These are phyloP conservation scores for Calonectria montana DNA, from an alignment of 2,329 filamentous ascomycete species.

Conservation along the genomic window DNA sequence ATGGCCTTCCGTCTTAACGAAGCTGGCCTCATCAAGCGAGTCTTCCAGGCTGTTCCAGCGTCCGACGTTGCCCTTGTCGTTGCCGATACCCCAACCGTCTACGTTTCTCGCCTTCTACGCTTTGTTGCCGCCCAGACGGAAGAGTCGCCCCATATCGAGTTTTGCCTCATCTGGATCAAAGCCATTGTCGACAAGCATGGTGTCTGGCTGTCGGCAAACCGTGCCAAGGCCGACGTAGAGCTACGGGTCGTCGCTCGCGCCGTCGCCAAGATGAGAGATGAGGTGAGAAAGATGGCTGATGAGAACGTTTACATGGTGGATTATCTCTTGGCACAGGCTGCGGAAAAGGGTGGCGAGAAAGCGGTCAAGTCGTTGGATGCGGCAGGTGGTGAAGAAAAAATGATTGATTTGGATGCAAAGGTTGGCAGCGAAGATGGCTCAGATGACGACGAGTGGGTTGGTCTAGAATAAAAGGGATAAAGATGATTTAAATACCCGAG, in stretches of 20 bases:
- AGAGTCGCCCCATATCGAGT: constrained; percentile 92
- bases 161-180: constrained; percentile 94
- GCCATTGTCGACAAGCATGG: constrained; percentile 85
- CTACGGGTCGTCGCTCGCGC: constrained; percentile 85
- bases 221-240: constrained; percentile 84
- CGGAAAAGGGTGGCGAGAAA: constrained; percentile 41
- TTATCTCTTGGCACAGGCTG: constrained; percentile 73
- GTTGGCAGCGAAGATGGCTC: constrained; percentile 50
- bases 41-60: constrained; percentile 86
- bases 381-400: constrained; percentile 41
- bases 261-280: constrained; percentile 81
- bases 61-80: constrained; percentile 82
- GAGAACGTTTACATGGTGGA: constrained; percentile 92
- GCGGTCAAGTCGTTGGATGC: constrained; percentile 35
- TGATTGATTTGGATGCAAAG: constrained; percentile 48
- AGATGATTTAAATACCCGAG: constrained; percentile 40
- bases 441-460: constrained; percentile 60
- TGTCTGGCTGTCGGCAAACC: constrained; percentile 83
- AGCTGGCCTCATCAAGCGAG: constrained; percentile 80
- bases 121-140: constrained; percentile 92
- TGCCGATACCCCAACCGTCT: constrained; percentile 82
- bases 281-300: constrained; percentile 85
- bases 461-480: constrained; percentile 55
- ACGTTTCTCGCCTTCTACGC: constrained; percentile 84
- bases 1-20: constrained; percentile 99